Evolutionary conservation across 2,329 filamentous ascomycete genomes (phyloP), one percentile per base, ranked within the genome.

Genomic region (Graphium sp.): DNA sequence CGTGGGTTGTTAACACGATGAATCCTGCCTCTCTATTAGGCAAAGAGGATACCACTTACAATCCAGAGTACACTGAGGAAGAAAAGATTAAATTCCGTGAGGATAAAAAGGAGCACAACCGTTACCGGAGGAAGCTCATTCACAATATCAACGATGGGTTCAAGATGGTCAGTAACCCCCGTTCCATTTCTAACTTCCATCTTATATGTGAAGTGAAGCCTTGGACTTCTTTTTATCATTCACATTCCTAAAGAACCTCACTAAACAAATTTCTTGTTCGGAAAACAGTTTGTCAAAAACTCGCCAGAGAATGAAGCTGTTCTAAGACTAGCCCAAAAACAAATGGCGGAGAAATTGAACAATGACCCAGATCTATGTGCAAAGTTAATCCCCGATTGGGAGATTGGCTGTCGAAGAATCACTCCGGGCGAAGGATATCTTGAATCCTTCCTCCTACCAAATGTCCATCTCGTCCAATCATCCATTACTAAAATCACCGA

Each of bases 71-170:
- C 38, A 39, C 61, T 2, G 66, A 74, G 13, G 63, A 74, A 22
- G 58, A 71, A 32, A 53, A 58, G 4, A 55, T 67, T 14, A 55
- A 58, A 0, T 77, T 77, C 43, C 40, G 21, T 7, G 12, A 70
- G 26, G 52, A 81, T 35, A 68, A 74, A 0, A 51, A 66, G 3
- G 56, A 51, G 3, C 83, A 82, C 40, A 48, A 76, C 4, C 44
- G 46, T 10, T 75, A 67, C 42, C 58, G 71, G 15, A 74, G 70
- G 35, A 50, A 52, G 3, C 45, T 71, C 5, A 67, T 74, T 35
- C 48, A 60, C 13, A 66, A 64, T 25, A 81, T 74, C 45, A 81
- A 73, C 58, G 53, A 66, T 6, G 55, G 60, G 0, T 72, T 73
- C 34, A 44, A 47, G 1, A 50, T 34, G 29, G 18, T 28, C 7